Conservation (phyloP, 1,284 basidiomycete species). For the Ustilago vetiveriae region DNA sequence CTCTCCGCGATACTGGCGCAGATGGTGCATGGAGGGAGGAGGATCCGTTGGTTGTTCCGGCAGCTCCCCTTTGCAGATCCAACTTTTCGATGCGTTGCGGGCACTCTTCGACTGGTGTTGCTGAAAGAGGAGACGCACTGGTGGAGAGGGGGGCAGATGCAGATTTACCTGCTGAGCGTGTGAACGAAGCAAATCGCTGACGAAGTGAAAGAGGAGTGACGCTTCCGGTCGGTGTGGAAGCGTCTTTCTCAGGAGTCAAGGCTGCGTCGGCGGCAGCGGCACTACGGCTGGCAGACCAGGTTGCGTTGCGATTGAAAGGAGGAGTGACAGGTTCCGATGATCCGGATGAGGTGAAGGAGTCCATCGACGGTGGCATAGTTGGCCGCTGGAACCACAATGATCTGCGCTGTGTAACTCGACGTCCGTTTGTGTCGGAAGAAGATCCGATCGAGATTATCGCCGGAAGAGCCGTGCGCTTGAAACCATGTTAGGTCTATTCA, state of each 20-base stretch:
- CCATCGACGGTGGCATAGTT: constrained; percentile 29
- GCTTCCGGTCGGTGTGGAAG: not conserved
- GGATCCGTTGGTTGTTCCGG: not conserved
- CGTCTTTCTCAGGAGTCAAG: constrained; percentile 10
- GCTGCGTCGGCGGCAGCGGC: not conserved
- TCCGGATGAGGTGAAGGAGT: constrained; percentile 20
- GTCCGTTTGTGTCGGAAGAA: no score
- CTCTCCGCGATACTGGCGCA: constrained; percentile 8
- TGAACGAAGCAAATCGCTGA: constrained; percentile 32
- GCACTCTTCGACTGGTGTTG: constrained; percentile 9
- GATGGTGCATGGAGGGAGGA: constrained; percentile 5
- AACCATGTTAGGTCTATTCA: no score
- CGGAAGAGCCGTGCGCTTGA: no score
- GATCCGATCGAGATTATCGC: no score
- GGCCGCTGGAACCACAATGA: not conserved
- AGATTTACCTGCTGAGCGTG: constrained; percentile 31
- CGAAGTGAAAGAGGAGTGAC: constrained; percentile 17
- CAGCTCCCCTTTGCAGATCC: constrained; percentile 15
- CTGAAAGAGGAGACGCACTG: constrained; percentile 8
- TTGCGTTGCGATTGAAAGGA: constrained; percentile 32
- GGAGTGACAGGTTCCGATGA: constrained; percentile 35
- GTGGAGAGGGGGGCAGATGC: constrained; percentile 8
- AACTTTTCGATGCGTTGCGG: constrained; percentile 16
- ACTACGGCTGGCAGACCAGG: constrained; percentile 20
- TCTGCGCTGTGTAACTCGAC: no score